Evolutionary conservation across 176 grass and related monocot genomes (phyloP).

Genomic region (Phyllostachys edulis): DNA sequence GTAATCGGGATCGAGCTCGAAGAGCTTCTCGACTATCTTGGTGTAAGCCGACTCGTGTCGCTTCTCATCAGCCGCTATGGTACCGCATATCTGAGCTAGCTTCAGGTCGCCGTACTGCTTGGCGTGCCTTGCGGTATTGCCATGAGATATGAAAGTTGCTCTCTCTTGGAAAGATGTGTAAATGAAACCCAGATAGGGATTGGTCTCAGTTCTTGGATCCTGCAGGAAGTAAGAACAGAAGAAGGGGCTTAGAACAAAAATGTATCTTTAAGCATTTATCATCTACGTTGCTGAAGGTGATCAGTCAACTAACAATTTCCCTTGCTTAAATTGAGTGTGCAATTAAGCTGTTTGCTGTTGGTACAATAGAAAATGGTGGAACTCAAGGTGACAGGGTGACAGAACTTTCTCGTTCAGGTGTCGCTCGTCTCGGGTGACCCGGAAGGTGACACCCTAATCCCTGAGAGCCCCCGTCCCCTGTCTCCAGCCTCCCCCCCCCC

Average conservation of each 20-base stretch:
- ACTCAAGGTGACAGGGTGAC: too few relatives aligned
- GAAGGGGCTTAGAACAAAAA: background rate
- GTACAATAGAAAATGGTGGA: background rate
- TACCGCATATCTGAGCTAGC: conserved; percentile 36
- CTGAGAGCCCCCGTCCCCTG: too few relatives aligned
- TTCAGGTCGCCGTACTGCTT: background rate
- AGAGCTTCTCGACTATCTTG: conserved; percentile 35
- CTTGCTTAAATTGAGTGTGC: background rate
- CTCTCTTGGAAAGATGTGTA: conserved; percentile 53
- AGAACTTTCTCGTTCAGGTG: too few relatives aligned
- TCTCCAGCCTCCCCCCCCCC: too few relatives aligned
- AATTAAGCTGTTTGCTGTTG: background rate
- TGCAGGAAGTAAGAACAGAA: background rate
- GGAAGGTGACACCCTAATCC: too few relatives aligned
- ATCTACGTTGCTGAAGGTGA: background rate
- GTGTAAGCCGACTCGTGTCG: conserved; percentile 41
- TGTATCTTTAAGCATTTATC: background rate
- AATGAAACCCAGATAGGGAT: conserved; percentile 40
- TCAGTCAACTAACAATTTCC: background rate
- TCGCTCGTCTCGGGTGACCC: too few relatives aligned
- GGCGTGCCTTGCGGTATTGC: conserved; percentile 42
- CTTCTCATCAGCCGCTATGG: conserved; percentile 45
- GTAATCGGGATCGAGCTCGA: conserved; percentile 41
- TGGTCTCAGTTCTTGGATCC: conserved; percentile 40
- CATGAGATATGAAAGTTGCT: conserved; percentile 44